Evolutionary conservation across 2,329 filamentous ascomycete genomes (phyloP), one percentile per base, ranked within the genome.

Genomic region (Fonsecaea pugnacius): DNA sequence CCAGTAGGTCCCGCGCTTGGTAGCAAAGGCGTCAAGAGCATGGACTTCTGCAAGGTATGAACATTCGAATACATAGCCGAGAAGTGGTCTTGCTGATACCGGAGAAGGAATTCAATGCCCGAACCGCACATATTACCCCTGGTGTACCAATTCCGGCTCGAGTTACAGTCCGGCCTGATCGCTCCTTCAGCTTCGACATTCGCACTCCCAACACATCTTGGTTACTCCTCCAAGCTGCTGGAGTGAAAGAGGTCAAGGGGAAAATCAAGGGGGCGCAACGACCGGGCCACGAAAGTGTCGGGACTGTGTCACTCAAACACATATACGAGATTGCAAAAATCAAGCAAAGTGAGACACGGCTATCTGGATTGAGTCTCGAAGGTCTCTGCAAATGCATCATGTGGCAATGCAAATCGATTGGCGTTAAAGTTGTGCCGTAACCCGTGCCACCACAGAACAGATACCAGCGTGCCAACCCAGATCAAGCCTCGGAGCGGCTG

Each of bases 291-390:
- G 91, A 96, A 71, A 87, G 82, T 7, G 86, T 96, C n/a, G 95
- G 94, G 63, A 89, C 86, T 3, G 85, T 99, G 62, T 95, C 90
- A 73, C 80, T 99, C 73, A 99, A 99, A 83, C 95, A 99, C 79
- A 83, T 99, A 24, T 98, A 92, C 79, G 94, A 98, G 81, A 98
- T 99, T 78, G 95, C 95, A 70, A 93, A 91, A 83, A 96, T 99
- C 74, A 99, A 99, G 85, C 89, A 91, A 70, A 82, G 84, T 59
- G 91, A 95, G 78, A 80, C 88, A 67, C 84, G 91, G 64, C 78
- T 94, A 67, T 91, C 90, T 1, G 91, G 90, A 1, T 75, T 91
- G 72, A 84, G 85, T 54, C 77, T 93, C 59, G 83, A 92, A 75
- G 88, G 89, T 0, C 74, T 94, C 32, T 92, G 90, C 79, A 88